Base-by-base conservation (phyloP, 208 protist species). In the Trypanosoma rangeli region DNA sequence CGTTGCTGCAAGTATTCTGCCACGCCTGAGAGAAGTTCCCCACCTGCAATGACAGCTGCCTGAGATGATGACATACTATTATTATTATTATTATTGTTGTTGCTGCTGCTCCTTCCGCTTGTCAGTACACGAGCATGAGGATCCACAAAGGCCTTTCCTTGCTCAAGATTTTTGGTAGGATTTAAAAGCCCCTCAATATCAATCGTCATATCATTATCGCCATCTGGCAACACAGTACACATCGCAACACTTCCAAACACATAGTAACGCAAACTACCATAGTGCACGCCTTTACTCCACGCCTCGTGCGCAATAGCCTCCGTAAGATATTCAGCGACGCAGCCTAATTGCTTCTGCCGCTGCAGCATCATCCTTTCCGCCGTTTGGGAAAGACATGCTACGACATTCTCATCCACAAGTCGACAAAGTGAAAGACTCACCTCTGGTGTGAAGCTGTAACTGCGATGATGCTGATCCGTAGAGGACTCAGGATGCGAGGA, bases 181-280 rank as follows among this genome's bases (percentile, higher is more conserved):
- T 53, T 44, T 65, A 89, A 61, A 62, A 94, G 70, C 3, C 89
- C 86, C 56, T 92, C 84, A 20, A 95, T 76, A 71, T 92, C 87
- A 33, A 95, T 68, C 28, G 90, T 95, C 24, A 95, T 70, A 56
- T 95, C 90, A 52, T 93, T 95, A 84, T 95, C 90, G 44, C 90
- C 90, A 63, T 93, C 90, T n/a, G 90, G 90, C 62, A 95, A 78
- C 61, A 95, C 87, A 15, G 90, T 95, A 64, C 85, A 83, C 80
- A 90, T 89, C 69, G 89, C 83, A 28, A 95, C 87, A 68, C 86
- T 93, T 66, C 90, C 90, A 63, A 92, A 95, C 35, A 95, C 84
- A 76, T 88, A 92, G 58, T 90, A 92, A n/a, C 84, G 82, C 22
- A 92, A 79, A 49, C 78, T 67, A 15, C 84, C 87, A 58, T 86